A percentile compares a stretch with the other conserved stretches of the same genome.
phyloP scores from a whole-genome alignment of 805 yeast genomes.

The Sungouiella blattae region DNA sequence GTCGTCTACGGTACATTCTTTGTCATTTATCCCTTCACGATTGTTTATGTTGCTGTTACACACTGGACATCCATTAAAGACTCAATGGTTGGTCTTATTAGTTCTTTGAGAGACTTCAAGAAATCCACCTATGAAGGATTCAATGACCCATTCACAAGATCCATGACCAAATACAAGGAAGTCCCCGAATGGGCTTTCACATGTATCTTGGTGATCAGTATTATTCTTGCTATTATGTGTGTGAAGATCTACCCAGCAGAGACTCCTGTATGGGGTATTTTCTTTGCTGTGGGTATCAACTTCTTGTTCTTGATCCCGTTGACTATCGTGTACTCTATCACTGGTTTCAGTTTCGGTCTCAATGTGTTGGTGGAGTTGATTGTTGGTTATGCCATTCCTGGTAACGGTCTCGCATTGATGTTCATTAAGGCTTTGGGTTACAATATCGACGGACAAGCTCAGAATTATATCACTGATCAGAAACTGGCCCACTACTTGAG shows the following conservation, averaged over 20 bases:
- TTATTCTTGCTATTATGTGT: constrained; percentile 31
- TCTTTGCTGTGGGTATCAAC: constrained; percentile 32
- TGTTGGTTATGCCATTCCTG: constrained; percentile 36
- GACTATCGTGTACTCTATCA: constrained; percentile 24
- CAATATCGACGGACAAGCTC: constrained; percentile 55
- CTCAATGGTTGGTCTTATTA: constrained; percentile 11
- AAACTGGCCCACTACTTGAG: constrained; percentile 65
- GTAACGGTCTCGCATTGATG: constrained; percentile 34
- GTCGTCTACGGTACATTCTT: constrained; percentile 21
- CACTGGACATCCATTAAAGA: constrained; percentile 13
- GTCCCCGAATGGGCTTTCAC: constrained; percentile 33
- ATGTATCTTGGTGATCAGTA: constrained; percentile 22
- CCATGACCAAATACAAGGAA: constrained; percentile 33
- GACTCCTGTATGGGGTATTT: constrained; percentile 36
- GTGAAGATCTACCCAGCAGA: constrained; percentile 28
- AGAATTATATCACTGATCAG: constrained; percentile 51
- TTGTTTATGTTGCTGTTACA: constrained; percentile 17
- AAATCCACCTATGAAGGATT: constrained; percentile 30
- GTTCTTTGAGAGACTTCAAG: constrained; percentile 14
- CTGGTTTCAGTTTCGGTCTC: constrained; percentile 31
- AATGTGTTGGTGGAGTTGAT: constrained; percentile 36
- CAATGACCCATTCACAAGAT: constrained; percentile 29
- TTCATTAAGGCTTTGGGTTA: constrained; percentile 59
- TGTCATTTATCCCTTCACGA: constrained; percentile 22
- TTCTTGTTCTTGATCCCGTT: constrained; percentile 32